Evolutionary conservation across 2,329 filamentous ascomycete species (phyloP).

Genomic region (Apiospora koreana): DNA sequence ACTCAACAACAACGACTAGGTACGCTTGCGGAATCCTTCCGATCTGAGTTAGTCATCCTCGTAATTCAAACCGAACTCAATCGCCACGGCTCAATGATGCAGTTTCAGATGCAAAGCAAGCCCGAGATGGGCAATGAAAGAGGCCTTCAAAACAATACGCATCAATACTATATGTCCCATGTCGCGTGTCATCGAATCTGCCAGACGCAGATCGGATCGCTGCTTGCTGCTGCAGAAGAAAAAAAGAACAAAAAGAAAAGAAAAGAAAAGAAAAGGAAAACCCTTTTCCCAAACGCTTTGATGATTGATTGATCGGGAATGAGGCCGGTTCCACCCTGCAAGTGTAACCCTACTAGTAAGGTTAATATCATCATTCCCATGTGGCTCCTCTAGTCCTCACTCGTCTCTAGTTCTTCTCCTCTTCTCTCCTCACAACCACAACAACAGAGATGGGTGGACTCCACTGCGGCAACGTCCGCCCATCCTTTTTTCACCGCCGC

Average conservation of each 20-base stretch:
- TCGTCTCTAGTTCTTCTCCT: background rate
- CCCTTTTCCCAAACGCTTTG: background rate
- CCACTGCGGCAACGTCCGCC: conserved; percentile 8
- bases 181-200: background rate
- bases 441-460: background rate
- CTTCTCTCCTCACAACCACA: background rate
- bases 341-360: background rate
- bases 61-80: background rate
- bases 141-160: background rate
- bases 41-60: conserved; percentile 2
- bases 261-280: background rate
- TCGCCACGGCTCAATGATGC: background rate
- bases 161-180: background rate
- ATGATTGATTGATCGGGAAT: conserved; percentile 1
- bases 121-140: background rate
- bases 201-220: background rate
- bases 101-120: background rate
- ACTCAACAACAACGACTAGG: background rate
- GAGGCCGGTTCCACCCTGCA: background rate
- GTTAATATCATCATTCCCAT: conserved; percentile 1
- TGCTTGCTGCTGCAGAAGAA: background rate
- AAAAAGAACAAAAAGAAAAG: background rate
- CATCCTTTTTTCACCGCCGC: background rate
- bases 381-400: background rate
- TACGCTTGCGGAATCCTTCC: conserved; percentile 4